phyloP scores from a whole-genome alignment of 345 rosid species.

The Melaleuca alternifolia region DNA sequence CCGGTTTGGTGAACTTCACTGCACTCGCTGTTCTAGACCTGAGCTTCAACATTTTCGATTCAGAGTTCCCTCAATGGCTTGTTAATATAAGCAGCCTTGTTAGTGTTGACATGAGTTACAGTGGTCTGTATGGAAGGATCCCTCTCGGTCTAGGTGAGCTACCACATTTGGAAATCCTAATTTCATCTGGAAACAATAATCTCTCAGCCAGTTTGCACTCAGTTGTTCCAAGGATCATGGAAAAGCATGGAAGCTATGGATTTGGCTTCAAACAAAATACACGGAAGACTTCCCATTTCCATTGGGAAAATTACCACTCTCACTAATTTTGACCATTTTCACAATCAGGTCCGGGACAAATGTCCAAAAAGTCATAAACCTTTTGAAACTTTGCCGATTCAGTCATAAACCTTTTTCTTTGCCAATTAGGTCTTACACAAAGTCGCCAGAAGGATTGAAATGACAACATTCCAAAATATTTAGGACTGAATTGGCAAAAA shows the following conservation, averaged over 20 bases:
- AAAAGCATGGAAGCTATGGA: conserved; percentile 15
- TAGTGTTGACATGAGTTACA: not conserved
- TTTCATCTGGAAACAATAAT: conserved; percentile 11
- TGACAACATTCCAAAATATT: too few species aligned
- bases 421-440: too few species aligned
- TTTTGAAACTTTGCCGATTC: too few species aligned
- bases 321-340: conserved; percentile 9
- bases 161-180: conserved; percentile 15
- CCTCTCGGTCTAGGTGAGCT: conserved; percentile 26
- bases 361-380: too few species aligned
- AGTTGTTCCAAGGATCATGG: conserved; percentile 26
- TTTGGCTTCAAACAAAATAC: conserved; percentile 15
- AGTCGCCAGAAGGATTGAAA: too few species aligned
- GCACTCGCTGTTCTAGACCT: conserved; percentile 21
- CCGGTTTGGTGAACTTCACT: conserved; percentile 14
- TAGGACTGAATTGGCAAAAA: too few species aligned
- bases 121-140: conserved; percentile 21
- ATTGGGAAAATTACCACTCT: conserved; percentile 32
- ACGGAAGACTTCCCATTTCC: conserved; percentile 28
- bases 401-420: too few species aligned
- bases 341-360: conserved; percentile 8
- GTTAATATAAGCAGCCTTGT: conserved; percentile 21
- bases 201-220: conserved; percentile 31
- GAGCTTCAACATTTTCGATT: conserved; percentile 10
- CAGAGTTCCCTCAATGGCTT: conserved; percentile 24